Evolutionary conservation across 148 eudicot species (phyloP), one percentile per base, ranked within the genome.

Genomic region (Camellia sinensis): DNA sequence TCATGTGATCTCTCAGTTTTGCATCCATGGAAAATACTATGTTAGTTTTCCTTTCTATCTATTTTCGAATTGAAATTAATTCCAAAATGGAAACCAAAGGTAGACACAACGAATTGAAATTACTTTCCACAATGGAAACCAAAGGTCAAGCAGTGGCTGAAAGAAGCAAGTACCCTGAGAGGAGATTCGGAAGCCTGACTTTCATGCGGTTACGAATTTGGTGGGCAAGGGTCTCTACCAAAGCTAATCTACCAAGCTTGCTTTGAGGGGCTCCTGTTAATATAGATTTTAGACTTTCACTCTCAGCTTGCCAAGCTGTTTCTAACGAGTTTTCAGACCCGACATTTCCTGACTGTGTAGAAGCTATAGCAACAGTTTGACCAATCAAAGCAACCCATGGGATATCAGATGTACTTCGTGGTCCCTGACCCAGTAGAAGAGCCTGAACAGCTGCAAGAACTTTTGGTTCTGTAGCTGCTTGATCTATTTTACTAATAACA

Each of bases 331-430:
- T 92, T 78, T 96, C 98, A 37, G 97, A 85, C 76, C 98, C 97
- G 83, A 88, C 88, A 79, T 74, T 90, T 79, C 97, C 98, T 14
- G 99, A 90, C 79, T 91, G 95, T 6, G 98, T 90, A 18, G 98
- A 91, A 62, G 99, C 97, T 80, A 96, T 93, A 65, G 99, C 85
- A 83, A 96, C 99, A 77, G 98, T 92, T 81, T 96, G 99, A 74
- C 99, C 99, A 82, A 96, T 96, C 86, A 96, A 89, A 37, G 97
- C 99, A 85, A 93, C 98, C 98, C 98, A 96, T 21, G 98, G 95
- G 69, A 96, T 92, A 79, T 96, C 99, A 76, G 92, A 83, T 73
- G 99, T 85, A 80, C 95, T 94, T 59, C 98, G 85, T 80, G 99
- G 99, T 63, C 99, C 99, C 86, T 94, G 97, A 75, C 92, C 91